Evolutionary conservation across 2,329 filamentous ascomycete genomes (phyloP).

Genomic region (Aspergillus fructus): DNA sequence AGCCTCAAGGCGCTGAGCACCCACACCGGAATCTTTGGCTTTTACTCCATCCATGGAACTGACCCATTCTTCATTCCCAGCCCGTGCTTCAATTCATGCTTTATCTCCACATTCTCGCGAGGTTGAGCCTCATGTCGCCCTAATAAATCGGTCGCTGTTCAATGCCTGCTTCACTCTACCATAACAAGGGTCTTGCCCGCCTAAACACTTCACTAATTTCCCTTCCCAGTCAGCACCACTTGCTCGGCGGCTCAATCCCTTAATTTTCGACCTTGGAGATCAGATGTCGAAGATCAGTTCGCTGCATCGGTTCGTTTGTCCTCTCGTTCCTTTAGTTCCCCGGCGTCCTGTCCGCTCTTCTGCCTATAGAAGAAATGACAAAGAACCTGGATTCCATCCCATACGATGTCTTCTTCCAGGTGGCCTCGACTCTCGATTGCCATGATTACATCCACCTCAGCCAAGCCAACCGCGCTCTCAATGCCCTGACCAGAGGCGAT

Average conservation of each 20-base stretch:
- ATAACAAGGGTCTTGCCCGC: not conserved
- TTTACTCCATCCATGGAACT: too few species aligned
- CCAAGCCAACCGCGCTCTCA: slow-evolving; percentile 53
- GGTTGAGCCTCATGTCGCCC: too few species aligned
- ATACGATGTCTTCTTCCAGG: slow-evolving; percentile 63
- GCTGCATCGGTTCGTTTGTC: slow-evolving; percentile 1
- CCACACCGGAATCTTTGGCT: too few species aligned
- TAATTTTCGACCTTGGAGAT: not conserved
- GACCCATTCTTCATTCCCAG: too few species aligned
- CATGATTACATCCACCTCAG: slow-evolving; percentile 60
- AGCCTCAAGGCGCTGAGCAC: too few species aligned
- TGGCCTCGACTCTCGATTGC: slow-evolving; percentile 56
- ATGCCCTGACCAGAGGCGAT: slow-evolving; percentile 53
- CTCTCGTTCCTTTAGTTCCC: not conserved
- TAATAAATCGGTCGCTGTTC: too few species aligned
- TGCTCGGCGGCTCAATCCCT: not conserved
- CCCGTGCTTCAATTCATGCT: too few species aligned
- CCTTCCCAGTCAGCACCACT: not conserved
- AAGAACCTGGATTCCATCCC: slow-evolving; percentile 52
- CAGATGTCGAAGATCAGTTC: slow-evolving; percentile 4
- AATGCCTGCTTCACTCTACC: not conserved
- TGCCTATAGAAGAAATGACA: slow-evolving; percentile 23
- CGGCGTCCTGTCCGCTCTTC: slow-evolving; percentile 2
- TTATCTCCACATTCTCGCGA: too few species aligned
- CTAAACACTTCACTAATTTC: not conserved